These are phyloP conservation scores for Pyrenula aspistea DNA, from an alignment of 495 filamentous ascomycete species.

Conservation along the genomic window DNA sequence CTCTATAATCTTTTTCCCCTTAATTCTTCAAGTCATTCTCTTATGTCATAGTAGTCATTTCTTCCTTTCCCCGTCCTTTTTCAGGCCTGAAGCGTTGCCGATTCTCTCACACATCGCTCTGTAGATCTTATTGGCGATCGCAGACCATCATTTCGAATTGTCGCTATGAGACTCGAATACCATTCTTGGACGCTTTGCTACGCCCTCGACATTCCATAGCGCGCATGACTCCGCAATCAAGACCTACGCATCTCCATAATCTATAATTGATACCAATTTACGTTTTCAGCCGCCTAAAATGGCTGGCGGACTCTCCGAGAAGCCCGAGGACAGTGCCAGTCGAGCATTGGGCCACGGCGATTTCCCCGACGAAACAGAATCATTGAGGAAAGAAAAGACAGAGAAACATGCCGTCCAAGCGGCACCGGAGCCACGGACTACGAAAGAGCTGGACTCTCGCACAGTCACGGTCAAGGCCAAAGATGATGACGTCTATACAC, in stretches of 20 bases:
- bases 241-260: neutral
- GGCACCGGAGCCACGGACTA: neutral
- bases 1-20: neutral
- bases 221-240: neutral
- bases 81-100: neutral
- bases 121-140: neutral
- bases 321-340: neutral
- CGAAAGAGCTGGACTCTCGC: neutral
- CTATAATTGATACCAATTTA: neutral
- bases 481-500: slow-evolving; percentile 23
- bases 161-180: neutral
- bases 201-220: neutral
- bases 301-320: neutral
- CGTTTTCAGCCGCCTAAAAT: neutral
- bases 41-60: neutral
- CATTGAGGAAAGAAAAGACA: neutral
- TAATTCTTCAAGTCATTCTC: neutral
- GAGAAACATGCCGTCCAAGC: neutral
- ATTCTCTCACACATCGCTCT: neutral
- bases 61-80: neutral
- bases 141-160: neutral
- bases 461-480: slow-evolving; percentile 6
- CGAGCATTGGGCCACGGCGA: neutral
- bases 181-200: neutral
- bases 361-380: neutral